phyloP scores from a whole-genome alignment of 2,329 filamentous ascomycete genomes.

The Epichloe baconii region DNA sequence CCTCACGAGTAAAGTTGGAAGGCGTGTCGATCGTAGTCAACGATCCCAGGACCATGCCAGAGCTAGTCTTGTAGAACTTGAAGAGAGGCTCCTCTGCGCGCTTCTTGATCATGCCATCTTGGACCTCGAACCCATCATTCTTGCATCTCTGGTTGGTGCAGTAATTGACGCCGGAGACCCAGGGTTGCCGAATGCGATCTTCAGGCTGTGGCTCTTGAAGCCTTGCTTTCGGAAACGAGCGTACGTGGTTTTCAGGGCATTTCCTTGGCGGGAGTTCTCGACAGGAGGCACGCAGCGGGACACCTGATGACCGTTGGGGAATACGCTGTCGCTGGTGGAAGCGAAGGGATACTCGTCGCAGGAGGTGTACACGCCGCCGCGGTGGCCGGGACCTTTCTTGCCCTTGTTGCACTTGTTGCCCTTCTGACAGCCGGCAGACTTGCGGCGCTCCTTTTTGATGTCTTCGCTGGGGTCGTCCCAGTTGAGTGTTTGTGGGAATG shows the following conservation, averaged over 20 bases:
- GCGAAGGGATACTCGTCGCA: constrained; percentile 12
- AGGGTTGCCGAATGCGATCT: constrained; percentile 9
- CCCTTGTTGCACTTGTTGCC: constrained; percentile 8
- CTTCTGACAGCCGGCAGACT: constrained; percentile 6
- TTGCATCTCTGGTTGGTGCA: constrained; percentile 10
- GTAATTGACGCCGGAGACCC: constrained; percentile 6
- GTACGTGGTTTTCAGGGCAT: constrained; percentile 2
- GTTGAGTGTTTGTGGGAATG: neutral
- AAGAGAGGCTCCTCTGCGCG: constrained; percentile 7
- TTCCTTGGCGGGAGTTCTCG: constrained; percentile 7
- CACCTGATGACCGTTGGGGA: constrained; percentile 7
- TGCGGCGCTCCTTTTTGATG: neutral
- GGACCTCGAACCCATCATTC: constrained; percentile 11
- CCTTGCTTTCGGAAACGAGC: neutral
- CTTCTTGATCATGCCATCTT: constrained; percentile 7
- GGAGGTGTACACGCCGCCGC: constrained; percentile 3
- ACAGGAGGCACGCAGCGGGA: constrained; percentile 10
- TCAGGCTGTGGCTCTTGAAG: neutral
- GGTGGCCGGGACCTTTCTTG: constrained; percentile 7
- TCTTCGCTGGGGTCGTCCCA: neutral
- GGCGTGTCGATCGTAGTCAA: constrained; percentile 3
- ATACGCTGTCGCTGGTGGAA: constrained; percentile 4
- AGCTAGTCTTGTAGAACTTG: constrained; percentile 9
- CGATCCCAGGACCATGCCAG: constrained; percentile 9
- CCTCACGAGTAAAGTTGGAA: constrained; percentile 8